Percentiles rank a stretch among this genome's conserved stretches.
phyloP scores from a whole-genome alignment of 2,329 filamentous ascomycete species.

The Trichophaea hybrida region DNA sequence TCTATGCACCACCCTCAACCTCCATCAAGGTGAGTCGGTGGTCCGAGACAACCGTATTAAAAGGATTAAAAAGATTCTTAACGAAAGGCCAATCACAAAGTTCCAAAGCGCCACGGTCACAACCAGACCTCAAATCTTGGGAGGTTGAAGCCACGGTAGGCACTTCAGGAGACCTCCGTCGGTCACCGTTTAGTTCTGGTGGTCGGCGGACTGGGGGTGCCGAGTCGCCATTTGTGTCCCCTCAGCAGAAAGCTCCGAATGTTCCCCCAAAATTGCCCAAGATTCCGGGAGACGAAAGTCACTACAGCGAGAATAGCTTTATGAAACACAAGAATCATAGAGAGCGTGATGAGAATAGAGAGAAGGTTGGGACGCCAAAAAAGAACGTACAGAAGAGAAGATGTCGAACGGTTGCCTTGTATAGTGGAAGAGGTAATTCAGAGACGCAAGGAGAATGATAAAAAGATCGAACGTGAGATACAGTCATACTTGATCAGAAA shows the following conservation, averaged over 20 bases:
- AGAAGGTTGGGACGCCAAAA: constrained; percentile 18
- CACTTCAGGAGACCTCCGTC: constrained; percentile 7
- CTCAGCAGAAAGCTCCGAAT: constrained; percentile 8
- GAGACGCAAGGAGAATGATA: constrained; percentile 19
- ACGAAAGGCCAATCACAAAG: constrained; percentile 46
- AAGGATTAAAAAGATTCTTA: constrained; percentile 58
- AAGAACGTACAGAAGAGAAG: constrained; percentile 20
- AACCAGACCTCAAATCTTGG: constrained; percentile 56
- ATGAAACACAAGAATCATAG: constrained; percentile 17
- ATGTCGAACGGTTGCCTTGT: no score
- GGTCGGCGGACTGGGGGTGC: constrained; percentile 12
- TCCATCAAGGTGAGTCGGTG: constrained; percentile 59
- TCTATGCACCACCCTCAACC: no score
- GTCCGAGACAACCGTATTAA: constrained; percentile 92
- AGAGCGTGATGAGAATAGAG: constrained; percentile 17
- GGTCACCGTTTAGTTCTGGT: constrained; percentile 17
- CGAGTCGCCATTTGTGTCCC: constrained; percentile 17
- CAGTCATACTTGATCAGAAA: no score
- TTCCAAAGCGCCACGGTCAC: constrained; percentile 56
- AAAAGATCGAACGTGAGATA: no score
- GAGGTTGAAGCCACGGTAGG: constrained; percentile 35
- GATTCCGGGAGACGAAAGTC: constrained; percentile 10
- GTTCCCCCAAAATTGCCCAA: constrained; percentile 12
- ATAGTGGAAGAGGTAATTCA: constrained; percentile 21
- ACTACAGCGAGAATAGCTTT: constrained; percentile 10